Conservation (phyloP, 2,329 filamentous ascomycete species). For the Byssochlamys sp. region DNA sequence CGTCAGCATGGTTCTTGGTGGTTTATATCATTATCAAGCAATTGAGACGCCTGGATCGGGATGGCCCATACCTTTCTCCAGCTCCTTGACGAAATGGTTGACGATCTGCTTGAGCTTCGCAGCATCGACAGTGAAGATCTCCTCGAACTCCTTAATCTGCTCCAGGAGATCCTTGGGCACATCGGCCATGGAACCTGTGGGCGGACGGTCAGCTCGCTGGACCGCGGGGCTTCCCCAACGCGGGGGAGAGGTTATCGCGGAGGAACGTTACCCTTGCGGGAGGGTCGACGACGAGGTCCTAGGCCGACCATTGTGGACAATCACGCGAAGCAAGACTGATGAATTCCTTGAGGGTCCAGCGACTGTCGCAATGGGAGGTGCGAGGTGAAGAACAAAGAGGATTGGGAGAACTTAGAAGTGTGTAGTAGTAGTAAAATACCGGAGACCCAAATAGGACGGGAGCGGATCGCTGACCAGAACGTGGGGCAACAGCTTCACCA, state of each 20-base stretch:
- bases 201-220: constrained; percentile 4
- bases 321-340: background rate
- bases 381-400: background rate
- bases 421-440: background rate
- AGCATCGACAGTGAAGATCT: constrained; percentile 67
- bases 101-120: constrained; percentile 82
- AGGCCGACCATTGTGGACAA: constrained; percentile 53
- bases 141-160: constrained; percentile 76
- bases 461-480: background rate
- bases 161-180: constrained; percentile 72
- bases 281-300: constrained; percentile 54
- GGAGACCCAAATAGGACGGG: background rate
- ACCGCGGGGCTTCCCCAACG: background rate
- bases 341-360: background rate
- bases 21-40: background rate
- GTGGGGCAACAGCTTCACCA: background rate
- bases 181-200: constrained; percentile 75
- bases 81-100: constrained; percentile 76
- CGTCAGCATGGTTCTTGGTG: constrained; percentile 4
- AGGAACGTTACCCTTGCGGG: constrained; percentile 56
- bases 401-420: background rate
- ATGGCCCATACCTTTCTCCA: constrained; percentile 61
- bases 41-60: background rate
- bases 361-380: background rate
- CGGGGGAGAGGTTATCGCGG: background rate